Conservation (phyloP, 441 rosid genomes). For the Euphorbia celastroides region DNA sequence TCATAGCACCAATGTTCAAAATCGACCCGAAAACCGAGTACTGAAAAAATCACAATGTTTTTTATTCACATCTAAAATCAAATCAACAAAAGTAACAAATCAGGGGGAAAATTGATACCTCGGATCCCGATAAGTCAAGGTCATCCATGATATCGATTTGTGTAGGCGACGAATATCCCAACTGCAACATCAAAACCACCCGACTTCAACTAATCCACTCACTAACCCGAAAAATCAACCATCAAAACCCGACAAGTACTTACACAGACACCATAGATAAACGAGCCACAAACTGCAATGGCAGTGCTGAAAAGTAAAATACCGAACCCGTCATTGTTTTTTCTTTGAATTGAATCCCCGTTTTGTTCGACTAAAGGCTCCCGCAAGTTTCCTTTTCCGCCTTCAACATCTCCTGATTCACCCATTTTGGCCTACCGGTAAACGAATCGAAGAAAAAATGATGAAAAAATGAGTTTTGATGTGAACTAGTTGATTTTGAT, state of each 20-base stretch:
- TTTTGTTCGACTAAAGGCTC: constrained; percentile 38
- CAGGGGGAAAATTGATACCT: constrained; percentile 1
- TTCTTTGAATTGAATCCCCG: background rate
- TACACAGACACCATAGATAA: constrained; percentile 56
- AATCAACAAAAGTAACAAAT: background rate
- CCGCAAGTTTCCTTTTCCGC: background rate
- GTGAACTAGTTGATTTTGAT: too few species aligned
- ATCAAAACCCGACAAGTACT: constrained; percentile 1
- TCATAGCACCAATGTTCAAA: constrained; percentile 59
- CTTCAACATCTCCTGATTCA: constrained; percentile 21
- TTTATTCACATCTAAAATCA: background rate
- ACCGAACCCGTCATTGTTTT: constrained; percentile 20
- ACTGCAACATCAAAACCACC: constrained; percentile 26
- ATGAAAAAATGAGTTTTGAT: too few species aligned
- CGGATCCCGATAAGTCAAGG: constrained; percentile 9
- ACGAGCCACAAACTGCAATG: constrained; percentile 58
- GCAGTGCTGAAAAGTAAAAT: constrained; percentile 53
- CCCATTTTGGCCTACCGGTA: constrained; percentile 21
- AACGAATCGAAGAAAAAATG: background rate
- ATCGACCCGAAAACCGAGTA: constrained; percentile 71
- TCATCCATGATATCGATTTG: constrained; percentile 14
- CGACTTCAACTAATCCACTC: background rate
- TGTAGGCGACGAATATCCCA: constrained; percentile 54
- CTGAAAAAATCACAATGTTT: constrained; percentile 22
- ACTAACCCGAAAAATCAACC: background rate